Base-by-base conservation (phyloP, 768 basidiomycete genomes). In the Mycena sanguinolenta region DNA sequence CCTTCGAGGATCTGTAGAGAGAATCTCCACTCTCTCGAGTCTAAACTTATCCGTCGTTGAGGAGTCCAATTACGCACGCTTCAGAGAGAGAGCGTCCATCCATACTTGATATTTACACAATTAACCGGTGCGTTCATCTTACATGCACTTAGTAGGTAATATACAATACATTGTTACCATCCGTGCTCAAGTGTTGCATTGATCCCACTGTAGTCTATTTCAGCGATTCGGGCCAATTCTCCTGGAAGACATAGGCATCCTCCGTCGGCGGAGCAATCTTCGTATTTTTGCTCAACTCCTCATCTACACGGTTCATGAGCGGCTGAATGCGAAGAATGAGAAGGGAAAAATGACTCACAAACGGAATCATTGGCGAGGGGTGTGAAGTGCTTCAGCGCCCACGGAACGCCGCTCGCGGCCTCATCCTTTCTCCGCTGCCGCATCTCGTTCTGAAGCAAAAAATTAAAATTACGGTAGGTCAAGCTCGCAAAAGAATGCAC, bases 401-500 rank as follows among this genome's bases (percentile, higher is more conserved):
- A 97, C 0, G 86, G 83, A 13, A 86, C 89, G 2, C 89, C 91
- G n/a, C 86, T 90, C 0, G 92, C 90, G 10, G 76, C 74, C 79
- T 99, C 97, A 71, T 96, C 94, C 75, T 90, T 92, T 70, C 97
- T 85, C 80, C 89, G 86, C 81, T 97, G 95, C 65, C 97, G 87
- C 82, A 98, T 96, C 38, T 96, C 94, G 73, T 97, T 98, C 96
- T 97, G 73, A 36, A 76, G 28, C 39, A 30, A 61, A 46, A 25
- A 54, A 30, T 50, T 12, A 50, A 25, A 50, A 27, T 50, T 25
- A 25, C 44, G 12, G 17, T n/a, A 4, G 44, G 23, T 12, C 49
- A 4, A 16, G 12, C 23, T 13, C 12, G 16, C 39, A 52, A 59
- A 46, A 28, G 27, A 39, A 80, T 81, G 25, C 67, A 93, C 95